A percentile compares a stretch with the other conserved stretches of the same genome.
Conservation (phyloP, 2,329 filamentous ascomycete genomes). For the Pseudopithomyces maydicus region DNA sequence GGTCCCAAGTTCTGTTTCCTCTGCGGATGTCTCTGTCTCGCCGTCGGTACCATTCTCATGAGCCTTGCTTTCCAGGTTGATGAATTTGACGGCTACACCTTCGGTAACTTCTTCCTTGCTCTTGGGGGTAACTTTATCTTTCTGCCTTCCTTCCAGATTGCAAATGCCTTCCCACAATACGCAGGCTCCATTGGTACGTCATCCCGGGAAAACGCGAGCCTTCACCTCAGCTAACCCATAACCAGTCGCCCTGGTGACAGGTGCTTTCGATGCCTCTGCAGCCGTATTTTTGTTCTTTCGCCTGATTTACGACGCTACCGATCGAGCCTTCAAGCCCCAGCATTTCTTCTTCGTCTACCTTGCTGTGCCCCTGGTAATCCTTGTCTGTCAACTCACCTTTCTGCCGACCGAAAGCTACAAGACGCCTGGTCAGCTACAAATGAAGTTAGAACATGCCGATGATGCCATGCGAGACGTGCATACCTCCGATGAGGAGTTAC, state of each 20-base stretch:
- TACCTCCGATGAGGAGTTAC: constrained; percentile 59
- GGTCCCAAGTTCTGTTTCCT: constrained; percentile 41
- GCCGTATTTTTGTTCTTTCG: constrained; percentile 78
- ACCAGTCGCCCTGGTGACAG: constrained; percentile 72
- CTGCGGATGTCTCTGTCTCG: constrained; percentile 37
- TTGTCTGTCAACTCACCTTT: constrained; percentile 69
- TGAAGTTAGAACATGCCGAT: constrained; percentile 40
- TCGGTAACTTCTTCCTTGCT: constrained; percentile 76
- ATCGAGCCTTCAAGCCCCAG: constrained; percentile 63
- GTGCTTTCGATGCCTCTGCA: constrained; percentile 82
- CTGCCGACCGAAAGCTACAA: constrained; percentile 82
- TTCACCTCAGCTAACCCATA: neutral
- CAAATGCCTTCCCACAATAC: constrained; percentile 78
- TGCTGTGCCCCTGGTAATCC: constrained; percentile 69
- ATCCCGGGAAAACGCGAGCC: neutral
- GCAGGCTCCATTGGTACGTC: constrained; percentile 68
- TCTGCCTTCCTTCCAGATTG: constrained; percentile 82
- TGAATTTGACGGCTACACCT: constrained; percentile 58
- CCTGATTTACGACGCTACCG: constrained; percentile 67
- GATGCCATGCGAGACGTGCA: constrained; percentile 52
- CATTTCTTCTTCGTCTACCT: constrained; percentile 77
- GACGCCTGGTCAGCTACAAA: constrained; percentile 54
- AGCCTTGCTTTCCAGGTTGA: constrained; percentile 43
- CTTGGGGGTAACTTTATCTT: constrained; percentile 82
- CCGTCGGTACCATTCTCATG: constrained; percentile 43